These are phyloP conservation scores for Coemansia sp. DNA, from an alignment of 192 early-diverging fungal genomes.

Conservation along the genomic window DNA sequence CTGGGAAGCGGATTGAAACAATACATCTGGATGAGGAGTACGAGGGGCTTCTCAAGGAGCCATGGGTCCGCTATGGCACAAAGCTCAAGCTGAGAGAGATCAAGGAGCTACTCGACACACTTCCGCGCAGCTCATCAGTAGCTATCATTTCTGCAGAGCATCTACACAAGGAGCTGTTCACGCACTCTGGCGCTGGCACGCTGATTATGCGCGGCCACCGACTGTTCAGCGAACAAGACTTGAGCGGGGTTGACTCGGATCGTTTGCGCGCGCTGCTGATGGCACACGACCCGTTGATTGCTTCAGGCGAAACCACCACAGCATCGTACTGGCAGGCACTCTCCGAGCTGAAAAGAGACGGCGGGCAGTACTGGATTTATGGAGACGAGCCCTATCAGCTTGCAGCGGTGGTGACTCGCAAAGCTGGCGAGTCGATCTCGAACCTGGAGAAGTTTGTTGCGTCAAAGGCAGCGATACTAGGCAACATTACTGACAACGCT, in stretches of 20 bases:
- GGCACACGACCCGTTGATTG: slow-evolving; percentile 69
- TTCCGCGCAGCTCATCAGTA: slow-evolving; percentile 97
- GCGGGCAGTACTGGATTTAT: slow-evolving; percentile 69
- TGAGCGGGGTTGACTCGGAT: slow-evolving; percentile 74
- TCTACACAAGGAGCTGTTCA: slow-evolving; percentile 99
- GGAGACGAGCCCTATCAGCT: slow-evolving; percentile 94
- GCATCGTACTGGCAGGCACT: slow-evolving; percentile 74
- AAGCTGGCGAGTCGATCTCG: slow-evolving; percentile 55
- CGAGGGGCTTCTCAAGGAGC: slow-evolving; percentile 86
- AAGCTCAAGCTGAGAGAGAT: slow-evolving; percentile 98
- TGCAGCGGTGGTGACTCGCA: slow-evolving; percentile 75
- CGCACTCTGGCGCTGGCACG: slow-evolving; percentile 95
- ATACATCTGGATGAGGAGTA: slow-evolving; percentile 99
- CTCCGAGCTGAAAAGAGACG: slow-evolving; percentile 45
- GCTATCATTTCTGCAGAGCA: slow-evolving; percentile 99
- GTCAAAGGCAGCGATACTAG: slow-evolving; percentile 80
- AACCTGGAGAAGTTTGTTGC: slow-evolving; percentile 89
- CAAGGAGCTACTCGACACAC: slow-evolving; percentile 92
- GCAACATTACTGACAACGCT: slow-evolving; percentile 95
- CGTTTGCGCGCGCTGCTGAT: slow-evolving; percentile 77
- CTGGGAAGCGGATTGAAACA: slow-evolving; percentile 93
- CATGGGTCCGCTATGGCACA: slow-evolving; percentile 97
- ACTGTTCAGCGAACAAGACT: slow-evolving; percentile 68
- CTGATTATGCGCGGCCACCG: slow-evolving; percentile 95
- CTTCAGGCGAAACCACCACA: slow-evolving; percentile 65